Percentiles rank a stretch among this genome's conserved stretches.
phyloP scores from a whole-genome alignment of 169 alveolate species.

The Amoebophrya sp. region DNA sequence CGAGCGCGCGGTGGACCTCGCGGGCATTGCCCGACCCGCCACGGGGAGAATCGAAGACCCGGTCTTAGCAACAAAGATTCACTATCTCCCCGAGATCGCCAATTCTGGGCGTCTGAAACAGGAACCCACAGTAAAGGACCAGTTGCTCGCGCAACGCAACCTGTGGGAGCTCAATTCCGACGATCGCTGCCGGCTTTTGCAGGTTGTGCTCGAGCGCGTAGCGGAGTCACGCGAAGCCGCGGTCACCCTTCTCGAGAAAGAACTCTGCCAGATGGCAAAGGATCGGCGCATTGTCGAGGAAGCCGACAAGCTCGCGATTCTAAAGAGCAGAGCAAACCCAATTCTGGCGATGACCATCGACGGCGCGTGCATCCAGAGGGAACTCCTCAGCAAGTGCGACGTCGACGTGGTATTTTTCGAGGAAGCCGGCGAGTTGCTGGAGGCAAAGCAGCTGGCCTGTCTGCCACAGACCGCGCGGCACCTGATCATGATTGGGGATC shows the following conservation, averaged over 20 bases:
- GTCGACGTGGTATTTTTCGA: neutral
- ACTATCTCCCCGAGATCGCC: neutral
- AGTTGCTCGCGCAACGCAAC: neutral
- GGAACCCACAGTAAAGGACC: neutral
- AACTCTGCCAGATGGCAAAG: neutral
- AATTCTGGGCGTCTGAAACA: neutral
- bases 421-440: conserved; percentile 21
- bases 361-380: neutral
- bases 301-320: neutral
- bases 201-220: neutral
- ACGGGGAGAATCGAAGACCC: neutral
- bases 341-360: neutral
- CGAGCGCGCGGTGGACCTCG: neutral
- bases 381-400: neutral
- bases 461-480: neutral
- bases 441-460: neutral
- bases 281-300: neutral
- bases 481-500: neutral
- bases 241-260: neutral
- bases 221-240: conserved; percentile 15
- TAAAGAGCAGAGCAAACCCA: neutral
- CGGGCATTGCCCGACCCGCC: neutral
- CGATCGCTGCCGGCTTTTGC: neutral
- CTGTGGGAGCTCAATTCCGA: neutral
- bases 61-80: neutral